Base-by-base conservation (phyloP, 257 asterid genomes). In the Avicennia marina region DNA sequence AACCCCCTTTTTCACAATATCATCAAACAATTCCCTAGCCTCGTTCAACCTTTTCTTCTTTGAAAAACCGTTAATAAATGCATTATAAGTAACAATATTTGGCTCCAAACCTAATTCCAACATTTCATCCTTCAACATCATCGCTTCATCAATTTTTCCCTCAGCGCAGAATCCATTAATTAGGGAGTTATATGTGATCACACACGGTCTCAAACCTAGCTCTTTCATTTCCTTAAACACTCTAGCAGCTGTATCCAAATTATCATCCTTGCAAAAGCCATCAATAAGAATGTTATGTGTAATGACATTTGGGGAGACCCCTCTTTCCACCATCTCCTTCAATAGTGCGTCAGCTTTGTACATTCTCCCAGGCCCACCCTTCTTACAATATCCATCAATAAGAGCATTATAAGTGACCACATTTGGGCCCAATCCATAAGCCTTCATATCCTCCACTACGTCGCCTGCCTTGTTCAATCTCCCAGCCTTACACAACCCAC, bases 241-340 rank as follows among this genome's bases (percentile, higher is more conserved):
- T 66, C 75, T 80, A 40, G 74, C n/a, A 31, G 86, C 73, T 7
- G 83, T 83, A 58, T 47, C 64, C 20, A 84, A 66, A 64, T 80
- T 81, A 62, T 64, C 90, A 72, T 85, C 95, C 79, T 81, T 91
- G 66, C 94, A 81, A 53, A 75, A 91, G 20, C 97, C 95, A 71
- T 80, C 78, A 26, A 88, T 88, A 8, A 91, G 78, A 48, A 52
- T 78, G 61, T 80, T 91, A 64, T 81, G 88, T 2, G 98, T 85
- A 62, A 86, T 63, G 25, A 68, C 79, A 52, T 72, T 82, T 0
- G 94, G 89, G 21, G 16, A 41, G 24, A 86, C 53, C 53, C 75
- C 81, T 46, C 46, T 84, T 58, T 70, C 81, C 70, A 72, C 73
- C 97, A 91, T 86, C 78, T 83, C 93, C 75, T 82, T 81, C 54